Conservation (phyloP, 352 stramenopile species). For the Phytophthora pini region DNA sequence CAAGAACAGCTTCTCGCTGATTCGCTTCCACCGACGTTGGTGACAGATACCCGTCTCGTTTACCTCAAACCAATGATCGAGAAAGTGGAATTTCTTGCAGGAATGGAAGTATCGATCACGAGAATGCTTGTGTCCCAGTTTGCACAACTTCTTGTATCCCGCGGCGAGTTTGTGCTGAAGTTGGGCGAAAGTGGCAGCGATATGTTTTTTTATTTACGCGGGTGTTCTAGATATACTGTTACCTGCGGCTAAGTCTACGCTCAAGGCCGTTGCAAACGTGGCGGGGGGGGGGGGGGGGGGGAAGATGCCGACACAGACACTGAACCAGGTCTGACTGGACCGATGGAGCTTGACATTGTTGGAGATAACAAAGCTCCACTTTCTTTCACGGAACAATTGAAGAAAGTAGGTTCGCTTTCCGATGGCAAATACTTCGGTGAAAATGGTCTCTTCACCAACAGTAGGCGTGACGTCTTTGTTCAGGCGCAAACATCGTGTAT, state of each 20-base stretch:
- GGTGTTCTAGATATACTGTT: conserved; percentile 60
- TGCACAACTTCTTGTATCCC: conserved; percentile 47
- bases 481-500: conserved; percentile 62
- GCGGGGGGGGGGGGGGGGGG: too few species aligned
- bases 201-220: conserved; percentile 51
- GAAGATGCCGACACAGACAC: conserved; percentile 28
- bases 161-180: conserved; percentile 52
- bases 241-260: background rate
- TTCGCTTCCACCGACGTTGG: conserved; percentile 57
- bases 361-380: background rate
- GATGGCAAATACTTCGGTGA: conserved; percentile 66
- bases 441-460: conserved; percentile 53
- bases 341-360: conserved; percentile 14
- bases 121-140: conserved; percentile 65
- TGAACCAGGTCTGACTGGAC: conserved; percentile 30
- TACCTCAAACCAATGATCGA: conserved; percentile 62
- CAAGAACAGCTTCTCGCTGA: conserved; percentile 56
- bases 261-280: too few species aligned
- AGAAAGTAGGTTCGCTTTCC: conserved; percentile 66
- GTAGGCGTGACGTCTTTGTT: conserved; percentile 47
- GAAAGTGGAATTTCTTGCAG: conserved; percentile 60
- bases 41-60: conserved; percentile 63
- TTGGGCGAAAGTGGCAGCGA: conserved; percentile 58
- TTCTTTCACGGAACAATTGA: conserved; percentile 36
- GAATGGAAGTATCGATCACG: conserved; percentile 56